These are phyloP conservation scores for Extremus antarcticus DNA, from an alignment of 495 filamentous ascomycete genomes.

Conservation along the genomic window DNA sequence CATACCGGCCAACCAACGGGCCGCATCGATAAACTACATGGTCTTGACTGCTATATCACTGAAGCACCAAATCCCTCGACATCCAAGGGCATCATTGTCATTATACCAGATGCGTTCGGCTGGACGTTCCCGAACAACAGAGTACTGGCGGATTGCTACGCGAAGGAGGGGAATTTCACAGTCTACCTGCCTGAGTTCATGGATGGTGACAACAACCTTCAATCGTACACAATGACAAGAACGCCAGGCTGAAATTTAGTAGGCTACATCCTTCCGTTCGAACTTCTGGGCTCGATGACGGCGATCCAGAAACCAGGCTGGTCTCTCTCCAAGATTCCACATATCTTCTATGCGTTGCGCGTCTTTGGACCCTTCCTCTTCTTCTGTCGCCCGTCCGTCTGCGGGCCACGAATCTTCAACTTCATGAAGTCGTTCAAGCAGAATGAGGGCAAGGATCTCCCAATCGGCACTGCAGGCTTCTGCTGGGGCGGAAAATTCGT, in stretches of 20 bases:
- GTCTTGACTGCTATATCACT: constrained; percentile 25
- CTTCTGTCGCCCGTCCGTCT: constrained; percentile 4
- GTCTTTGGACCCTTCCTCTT: constrained; percentile 17
- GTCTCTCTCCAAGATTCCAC: constrained; percentile 17
- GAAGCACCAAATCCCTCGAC: constrained; percentile 11
- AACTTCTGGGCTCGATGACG: constrained; percentile 19
- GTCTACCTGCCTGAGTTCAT: constrained; percentile 23
- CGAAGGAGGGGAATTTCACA: constrained; percentile 15
- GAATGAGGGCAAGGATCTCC: constrained; percentile 19
- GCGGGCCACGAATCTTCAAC: constrained; percentile 16
- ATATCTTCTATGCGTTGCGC: constrained; percentile 15
- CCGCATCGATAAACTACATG: constrained; percentile 22
- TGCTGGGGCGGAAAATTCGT: constrained; percentile 26
- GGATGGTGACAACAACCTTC: background rate
- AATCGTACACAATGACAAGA: background rate
- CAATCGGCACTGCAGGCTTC: constrained; percentile 26
- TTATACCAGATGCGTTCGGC: constrained; percentile 28
- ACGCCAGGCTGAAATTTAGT: background rate
- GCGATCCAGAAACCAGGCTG: constrained; percentile 16
- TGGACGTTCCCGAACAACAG: constrained; percentile 24
- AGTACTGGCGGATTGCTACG: constrained; percentile 25
- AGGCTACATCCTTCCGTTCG: constrained; percentile 13
- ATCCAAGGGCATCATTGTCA: constrained; percentile 25
- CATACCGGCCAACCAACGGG: constrained; percentile 24
- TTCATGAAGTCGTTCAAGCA: constrained; percentile 20